Percentiles rank a stretch among this genome's conserved stretches.
These are phyloP conservation scores for Hortiboletus rubellus DNA, from an alignment of 1,284 basidiomycete species.

Conservation along the genomic window DNA sequence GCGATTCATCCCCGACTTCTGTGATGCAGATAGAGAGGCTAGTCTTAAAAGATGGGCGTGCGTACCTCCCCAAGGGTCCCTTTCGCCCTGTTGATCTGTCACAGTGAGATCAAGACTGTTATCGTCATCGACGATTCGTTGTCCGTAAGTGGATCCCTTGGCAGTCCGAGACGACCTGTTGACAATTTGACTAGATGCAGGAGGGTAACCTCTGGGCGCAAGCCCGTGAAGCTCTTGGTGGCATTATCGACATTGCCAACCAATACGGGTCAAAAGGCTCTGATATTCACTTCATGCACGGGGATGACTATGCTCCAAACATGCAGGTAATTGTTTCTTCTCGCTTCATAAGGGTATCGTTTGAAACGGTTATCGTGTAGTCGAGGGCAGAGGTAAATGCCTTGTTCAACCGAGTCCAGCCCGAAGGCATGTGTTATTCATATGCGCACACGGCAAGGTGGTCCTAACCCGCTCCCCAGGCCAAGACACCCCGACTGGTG, in stretches of 20 bases:
- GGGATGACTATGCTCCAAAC: conserved; percentile 32
- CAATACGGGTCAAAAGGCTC: conserved; percentile 42
- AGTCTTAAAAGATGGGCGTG: conserved; percentile 29
- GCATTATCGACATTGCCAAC: conserved; percentile 42
- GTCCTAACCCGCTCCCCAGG: conserved; percentile 25
- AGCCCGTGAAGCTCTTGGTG: conserved; percentile 44
- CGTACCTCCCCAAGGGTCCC: conserved; percentile 5
- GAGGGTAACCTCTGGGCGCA: conserved; percentile 41
- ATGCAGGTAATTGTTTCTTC: conserved; percentile 30
- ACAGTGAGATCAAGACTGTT: conserved; percentile 38
- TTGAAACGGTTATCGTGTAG: conserved; percentile 14
- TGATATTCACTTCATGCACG: conserved; percentile 49
- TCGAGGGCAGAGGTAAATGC: conserved; percentile 23
- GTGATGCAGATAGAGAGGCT: conserved; percentile 18
- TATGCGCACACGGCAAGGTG: not conserved
- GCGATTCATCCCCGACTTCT: conserved; percentile 25
- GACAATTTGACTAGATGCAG: conserved; percentile 35
- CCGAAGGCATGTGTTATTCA: conserved; percentile 28
- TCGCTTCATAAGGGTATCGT: not conserved
- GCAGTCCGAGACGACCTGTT: not conserved
- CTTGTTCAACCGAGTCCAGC: conserved; percentile 34
- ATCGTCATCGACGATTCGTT: conserved; percentile 48
- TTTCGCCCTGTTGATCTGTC: conserved; percentile 1
- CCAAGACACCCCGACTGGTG: conserved; percentile 46
- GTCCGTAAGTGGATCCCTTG: conserved; percentile 34